Evolutionary conservation across 768 basidiomycete genomes (phyloP).

Genomic region (Krasilnikovozyma curviuscula): DNA sequence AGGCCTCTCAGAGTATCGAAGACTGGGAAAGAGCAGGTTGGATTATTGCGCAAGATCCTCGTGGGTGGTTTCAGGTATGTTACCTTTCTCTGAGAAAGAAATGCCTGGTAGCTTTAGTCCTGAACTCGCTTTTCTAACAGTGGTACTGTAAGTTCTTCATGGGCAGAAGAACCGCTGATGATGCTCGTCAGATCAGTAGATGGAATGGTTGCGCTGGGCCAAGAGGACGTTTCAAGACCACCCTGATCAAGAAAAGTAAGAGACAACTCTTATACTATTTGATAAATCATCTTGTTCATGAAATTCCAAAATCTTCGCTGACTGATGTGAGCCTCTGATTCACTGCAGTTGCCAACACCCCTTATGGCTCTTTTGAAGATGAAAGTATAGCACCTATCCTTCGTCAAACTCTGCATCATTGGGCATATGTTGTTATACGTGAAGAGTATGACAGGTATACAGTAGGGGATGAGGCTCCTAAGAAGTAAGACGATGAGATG

Average conservation of each 20-base stretch:
- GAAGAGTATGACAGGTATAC: no score
- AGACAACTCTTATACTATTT: no score
- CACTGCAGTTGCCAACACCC: neutral
- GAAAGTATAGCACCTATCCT: neutral
- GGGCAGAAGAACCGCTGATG: slow-evolving; percentile 9
- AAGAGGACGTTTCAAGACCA: slow-evolving; percentile 7
- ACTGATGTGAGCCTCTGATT: neutral
- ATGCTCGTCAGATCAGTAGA: slow-evolving; percentile 1
- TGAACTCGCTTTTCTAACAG: neutral
- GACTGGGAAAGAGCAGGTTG: slow-evolving; percentile 16
- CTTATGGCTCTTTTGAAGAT: neutral
- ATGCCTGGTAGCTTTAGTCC: neutral
- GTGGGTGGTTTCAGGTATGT: slow-evolving; percentile 13
- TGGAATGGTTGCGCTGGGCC: slow-evolving; percentile 6
- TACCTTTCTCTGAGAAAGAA: neutral
- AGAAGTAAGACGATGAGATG: no score
- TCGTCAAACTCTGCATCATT: slow-evolving; percentile 9
- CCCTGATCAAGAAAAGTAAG: slow-evolving; percentile 5
- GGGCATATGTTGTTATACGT: no score
- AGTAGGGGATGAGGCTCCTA: no score
- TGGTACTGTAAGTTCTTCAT: slow-evolving; percentile 15
- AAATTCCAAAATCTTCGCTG: neutral
- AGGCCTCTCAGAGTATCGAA: slow-evolving; percentile 14
- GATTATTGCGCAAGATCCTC: slow-evolving; percentile 12
- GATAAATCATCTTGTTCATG: neutral